phyloP scores from a whole-genome alignment of 805 yeast genomes.

The Nakazawaea populi region DNA sequence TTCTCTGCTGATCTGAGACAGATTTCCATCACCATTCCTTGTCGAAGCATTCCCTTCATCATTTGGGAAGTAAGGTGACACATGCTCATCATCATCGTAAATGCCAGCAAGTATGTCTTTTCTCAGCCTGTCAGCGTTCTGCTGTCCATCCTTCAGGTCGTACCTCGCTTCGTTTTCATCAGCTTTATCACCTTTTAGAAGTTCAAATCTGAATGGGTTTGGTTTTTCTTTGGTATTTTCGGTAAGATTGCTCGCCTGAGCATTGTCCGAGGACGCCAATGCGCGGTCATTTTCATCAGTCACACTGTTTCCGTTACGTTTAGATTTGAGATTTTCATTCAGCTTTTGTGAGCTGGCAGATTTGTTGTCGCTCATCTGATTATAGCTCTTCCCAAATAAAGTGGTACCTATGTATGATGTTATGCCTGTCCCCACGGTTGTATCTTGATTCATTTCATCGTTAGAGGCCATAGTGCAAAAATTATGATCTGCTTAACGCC shows the following conservation, averaged over 20 bases:
- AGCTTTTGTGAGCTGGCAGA: not conserved
- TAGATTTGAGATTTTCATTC: not conserved
- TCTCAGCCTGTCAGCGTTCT: not conserved
- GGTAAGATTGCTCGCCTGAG: not conserved
- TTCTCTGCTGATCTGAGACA: not conserved
- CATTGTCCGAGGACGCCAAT: not conserved
- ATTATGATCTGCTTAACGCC: not conserved
- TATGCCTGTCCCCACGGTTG: not conserved
- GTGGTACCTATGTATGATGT: not conserved
- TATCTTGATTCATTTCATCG: not conserved
- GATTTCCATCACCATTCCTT: not conserved
- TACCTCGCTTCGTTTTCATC: slow-evolving; percentile 2
- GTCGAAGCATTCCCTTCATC: not conserved
- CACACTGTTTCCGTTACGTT: not conserved
- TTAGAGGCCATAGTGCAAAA: not conserved
- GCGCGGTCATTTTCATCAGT: not conserved
- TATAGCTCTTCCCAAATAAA: not conserved
- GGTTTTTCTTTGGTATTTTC: slow-evolving; percentile 1
- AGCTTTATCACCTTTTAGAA: slow-evolving; percentile 1
- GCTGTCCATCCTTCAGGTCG: not conserved
- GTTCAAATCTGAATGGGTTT: not conserved
- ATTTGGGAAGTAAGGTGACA: not conserved
- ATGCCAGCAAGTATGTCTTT: not conserved
- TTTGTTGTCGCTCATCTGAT: not conserved
- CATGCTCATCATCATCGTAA: not conserved